Evolutionary conservation across 306 rosid genomes (phyloP).

Genomic region (Ochetophila trinervis): DNA sequence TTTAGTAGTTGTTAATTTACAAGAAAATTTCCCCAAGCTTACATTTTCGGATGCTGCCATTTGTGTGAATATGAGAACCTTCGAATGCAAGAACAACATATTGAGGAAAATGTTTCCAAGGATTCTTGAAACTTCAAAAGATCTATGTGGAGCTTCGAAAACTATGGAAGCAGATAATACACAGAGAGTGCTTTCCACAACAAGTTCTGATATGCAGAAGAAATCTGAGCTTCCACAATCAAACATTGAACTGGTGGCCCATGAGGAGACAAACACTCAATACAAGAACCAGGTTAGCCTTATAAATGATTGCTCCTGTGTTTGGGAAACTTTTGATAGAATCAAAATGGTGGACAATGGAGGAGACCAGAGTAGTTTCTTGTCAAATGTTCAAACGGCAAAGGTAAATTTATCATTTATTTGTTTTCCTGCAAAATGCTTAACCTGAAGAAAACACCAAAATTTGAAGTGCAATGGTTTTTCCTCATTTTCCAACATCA

Average conservation of each 20-base stretch:
- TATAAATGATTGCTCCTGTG: neutral
- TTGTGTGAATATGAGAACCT: slow-evolving; percentile 32
- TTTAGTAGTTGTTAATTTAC: slow-evolving; percentile 41
- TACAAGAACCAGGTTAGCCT: neutral
- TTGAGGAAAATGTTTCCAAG: slow-evolving; percentile 32
- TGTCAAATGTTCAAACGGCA: slow-evolving; percentile 3
- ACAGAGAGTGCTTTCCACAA: slow-evolving; percentile 12
- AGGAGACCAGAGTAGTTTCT: neutral
- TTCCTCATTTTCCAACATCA: neutral
- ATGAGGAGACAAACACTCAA: neutral
- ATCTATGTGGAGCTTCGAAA: slow-evolving; percentile 3
- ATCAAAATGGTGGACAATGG: neutral
- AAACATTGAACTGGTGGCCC: neutral
- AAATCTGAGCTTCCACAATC: slow-evolving; percentile 9
- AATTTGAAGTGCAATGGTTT: neutral
- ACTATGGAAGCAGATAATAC: slow-evolving; percentile 11
- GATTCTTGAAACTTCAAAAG: slow-evolving; percentile 1
- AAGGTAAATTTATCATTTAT: slow-evolving; percentile 25
- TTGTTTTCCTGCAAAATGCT: neutral
- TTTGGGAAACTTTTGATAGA: slow-evolving; percentile 26
- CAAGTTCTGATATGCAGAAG: neutral
- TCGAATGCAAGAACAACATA: slow-evolving; percentile 19
- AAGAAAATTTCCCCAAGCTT: slow-evolving; percentile 9
- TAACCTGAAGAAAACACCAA: neutral
- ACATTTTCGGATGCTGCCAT: slow-evolving; percentile 32